phyloP scores from a whole-genome alignment of 345 rosid species.

The Eucalyptus microcorys region DNA sequence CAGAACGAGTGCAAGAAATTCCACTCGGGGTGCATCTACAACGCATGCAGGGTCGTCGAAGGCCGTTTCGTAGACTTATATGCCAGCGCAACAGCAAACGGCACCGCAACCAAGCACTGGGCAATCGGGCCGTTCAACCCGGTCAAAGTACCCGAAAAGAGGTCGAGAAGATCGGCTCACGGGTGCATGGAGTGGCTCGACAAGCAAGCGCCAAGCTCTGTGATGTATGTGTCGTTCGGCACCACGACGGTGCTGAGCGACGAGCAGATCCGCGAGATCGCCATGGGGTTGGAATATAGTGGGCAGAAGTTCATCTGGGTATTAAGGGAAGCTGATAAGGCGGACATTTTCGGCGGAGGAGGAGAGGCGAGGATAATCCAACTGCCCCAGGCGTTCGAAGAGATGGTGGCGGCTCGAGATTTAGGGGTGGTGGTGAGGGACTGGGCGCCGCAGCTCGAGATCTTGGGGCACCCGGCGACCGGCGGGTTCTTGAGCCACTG shows the following conservation, averaged over 20 bases:
- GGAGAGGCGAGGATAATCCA: background rate
- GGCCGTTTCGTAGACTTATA: background rate
- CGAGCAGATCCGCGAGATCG: conserved; percentile 9
- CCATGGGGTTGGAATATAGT: conserved; percentile 8
- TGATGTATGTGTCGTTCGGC: conserved; percentile 9
- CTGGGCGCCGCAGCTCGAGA: conserved; percentile 60
- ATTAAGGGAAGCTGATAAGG: conserved; percentile 46
- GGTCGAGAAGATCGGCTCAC: background rate
- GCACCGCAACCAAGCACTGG: background rate
- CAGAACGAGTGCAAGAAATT: background rate
- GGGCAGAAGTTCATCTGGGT: conserved; percentile 53
- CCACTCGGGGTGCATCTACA: background rate
- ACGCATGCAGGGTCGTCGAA: background rate
- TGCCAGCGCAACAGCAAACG: background rate
- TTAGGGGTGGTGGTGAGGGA: conserved; percentile 36
- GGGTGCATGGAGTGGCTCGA: conserved; percentile 9
- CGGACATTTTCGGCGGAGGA: conserved; percentile 19
- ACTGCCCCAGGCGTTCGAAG: conserved; percentile 32
- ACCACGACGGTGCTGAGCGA: background rate
- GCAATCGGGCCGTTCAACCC: conserved; percentile 7
- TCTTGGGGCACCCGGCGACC: conserved; percentile 26
- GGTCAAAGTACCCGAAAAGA: background rate
- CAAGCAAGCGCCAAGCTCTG: conserved; percentile 1
- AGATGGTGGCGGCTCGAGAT: conserved; percentile 9
- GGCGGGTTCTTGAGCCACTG: conserved; percentile 57